Conservation (phyloP, 75 land plant genomes). For the Picea sitchensis region DNA sequence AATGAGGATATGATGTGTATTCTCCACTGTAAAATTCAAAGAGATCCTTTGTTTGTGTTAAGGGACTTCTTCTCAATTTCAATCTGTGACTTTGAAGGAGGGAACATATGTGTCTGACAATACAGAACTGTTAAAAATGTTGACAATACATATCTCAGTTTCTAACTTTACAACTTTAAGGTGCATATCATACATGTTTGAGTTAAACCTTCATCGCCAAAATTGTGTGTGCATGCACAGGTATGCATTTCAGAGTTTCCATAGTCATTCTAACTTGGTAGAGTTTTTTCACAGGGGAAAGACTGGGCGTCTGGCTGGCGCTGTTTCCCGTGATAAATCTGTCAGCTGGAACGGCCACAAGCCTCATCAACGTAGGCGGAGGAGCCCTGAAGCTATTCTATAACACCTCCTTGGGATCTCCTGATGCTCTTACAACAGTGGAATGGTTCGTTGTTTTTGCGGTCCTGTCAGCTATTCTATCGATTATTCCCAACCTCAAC, state of each 20-base stretch:
- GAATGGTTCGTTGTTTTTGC: conserved; percentile 92
- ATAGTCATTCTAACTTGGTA: not conserved
- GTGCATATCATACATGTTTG: too few relatives aligned
- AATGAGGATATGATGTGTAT: too few relatives aligned
- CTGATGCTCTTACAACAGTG: conserved; percentile 40
- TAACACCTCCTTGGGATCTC: conserved; percentile 45
- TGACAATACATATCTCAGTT: too few relatives aligned
- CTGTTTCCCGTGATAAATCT: conserved; percentile 64
- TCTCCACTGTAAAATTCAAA: too few relatives aligned
- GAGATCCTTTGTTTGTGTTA: too few relatives aligned
- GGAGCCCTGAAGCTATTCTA: conserved; percentile 63
- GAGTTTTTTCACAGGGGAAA: conserved; percentile 41
- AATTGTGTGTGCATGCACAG: not conserved
- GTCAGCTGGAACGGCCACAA: conserved; percentile 74
- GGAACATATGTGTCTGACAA: too few relatives aligned
- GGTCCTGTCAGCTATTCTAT: conserved; percentile 45
- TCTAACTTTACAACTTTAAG: too few relatives aligned
- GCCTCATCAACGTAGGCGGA: conserved; percentile 74
- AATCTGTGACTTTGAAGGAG: too few relatives aligned
- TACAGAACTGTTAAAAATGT: too few relatives aligned
- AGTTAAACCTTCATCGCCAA: not conserved
- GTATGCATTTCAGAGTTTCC: not conserved
- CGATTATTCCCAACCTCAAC: conserved; percentile 93
- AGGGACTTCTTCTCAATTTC: too few relatives aligned
- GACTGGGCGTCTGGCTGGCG: conserved; percentile 38